phyloP scores from a whole-genome alignment of 2,329 filamentous ascomycete species.

The Escovopsis weberi region DNA sequence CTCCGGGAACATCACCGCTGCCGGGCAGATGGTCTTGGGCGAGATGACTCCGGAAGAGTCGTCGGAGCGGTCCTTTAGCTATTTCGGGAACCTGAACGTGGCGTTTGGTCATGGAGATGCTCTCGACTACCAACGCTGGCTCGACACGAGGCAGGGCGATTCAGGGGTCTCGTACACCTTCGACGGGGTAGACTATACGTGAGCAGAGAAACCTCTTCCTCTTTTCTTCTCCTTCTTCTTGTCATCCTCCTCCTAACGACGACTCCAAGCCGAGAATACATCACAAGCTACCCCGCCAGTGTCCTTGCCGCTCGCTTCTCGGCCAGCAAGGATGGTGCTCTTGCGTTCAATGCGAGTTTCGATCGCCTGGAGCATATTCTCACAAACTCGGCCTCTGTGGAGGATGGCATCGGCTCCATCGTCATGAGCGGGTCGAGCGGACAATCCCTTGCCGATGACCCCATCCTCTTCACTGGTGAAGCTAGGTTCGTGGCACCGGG shows the following conservation, averaged over 20 bases:
- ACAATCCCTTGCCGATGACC: neutral
- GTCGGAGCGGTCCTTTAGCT: slow-evolving; percentile 3
- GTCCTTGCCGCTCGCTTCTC: slow-evolving; percentile 19
- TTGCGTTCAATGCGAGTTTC: slow-evolving; percentile 9
- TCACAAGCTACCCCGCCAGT: slow-evolving; percentile 24
- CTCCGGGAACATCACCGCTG: slow-evolving; percentile 20
- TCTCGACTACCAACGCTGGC: slow-evolving; percentile 21
- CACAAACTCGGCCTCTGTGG: slow-evolving; percentile 7
- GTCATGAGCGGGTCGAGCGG: slow-evolving; percentile 10
- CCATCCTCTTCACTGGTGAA: slow-evolving; percentile 11
- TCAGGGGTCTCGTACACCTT: slow-evolving; percentile 21
- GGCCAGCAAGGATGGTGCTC: slow-evolving; percentile 6
- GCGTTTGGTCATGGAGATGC: slow-evolving; percentile 18
- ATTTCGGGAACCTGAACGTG: slow-evolving; percentile 16
- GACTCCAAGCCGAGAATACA: slow-evolving; percentile 17
- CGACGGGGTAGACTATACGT: slow-evolving; percentile 14
- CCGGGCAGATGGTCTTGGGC: slow-evolving; percentile 17
- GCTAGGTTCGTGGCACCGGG: slow-evolving; percentile 9
- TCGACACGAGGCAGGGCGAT: slow-evolving; percentile 22
- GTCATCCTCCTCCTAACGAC: neutral
- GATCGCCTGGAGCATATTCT: slow-evolving; percentile 7
- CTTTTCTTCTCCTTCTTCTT: no score
- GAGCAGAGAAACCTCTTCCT: neutral
- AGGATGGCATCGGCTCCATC: slow-evolving; percentile 6
- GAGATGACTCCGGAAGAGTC: slow-evolving; percentile 1